Evolutionary conservation across 352 stramenopile genomes (phyloP).

Genomic region (Phytophthora podocarpi): DNA sequence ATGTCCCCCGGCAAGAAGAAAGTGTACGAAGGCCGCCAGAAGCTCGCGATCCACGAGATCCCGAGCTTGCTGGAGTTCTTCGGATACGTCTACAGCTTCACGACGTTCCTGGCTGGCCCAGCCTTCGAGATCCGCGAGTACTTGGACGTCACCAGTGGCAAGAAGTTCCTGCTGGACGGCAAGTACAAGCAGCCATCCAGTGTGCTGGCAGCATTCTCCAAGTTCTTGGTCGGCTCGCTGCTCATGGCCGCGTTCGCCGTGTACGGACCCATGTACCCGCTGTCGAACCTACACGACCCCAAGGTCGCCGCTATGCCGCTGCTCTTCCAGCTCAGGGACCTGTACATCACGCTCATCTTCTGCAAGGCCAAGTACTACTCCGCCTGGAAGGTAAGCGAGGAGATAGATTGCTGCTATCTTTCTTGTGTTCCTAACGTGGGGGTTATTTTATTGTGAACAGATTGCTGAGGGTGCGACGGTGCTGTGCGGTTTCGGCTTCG

Average conservation of each 20-base stretch:
- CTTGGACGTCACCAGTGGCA: slow-evolving; percentile 67
- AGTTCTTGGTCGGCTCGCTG: slow-evolving; percentile 69
- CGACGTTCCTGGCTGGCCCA: slow-evolving; percentile 94
- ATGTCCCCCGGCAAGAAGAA: slow-evolving; percentile 28
- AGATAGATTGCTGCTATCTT: too few relatives aligned
- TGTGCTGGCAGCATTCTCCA: slow-evolving; percentile 76
- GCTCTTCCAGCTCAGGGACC: slow-evolving; percentile 69
- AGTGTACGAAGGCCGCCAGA: slow-evolving; percentile 47
- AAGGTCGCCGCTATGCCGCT: slow-evolving; percentile 56
- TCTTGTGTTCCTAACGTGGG: not conserved
- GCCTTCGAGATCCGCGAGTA: slow-evolving; percentile 96
- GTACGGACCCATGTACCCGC: slow-evolving; percentile 56
- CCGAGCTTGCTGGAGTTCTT: slow-evolving; percentile 95
- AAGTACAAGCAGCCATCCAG: slow-evolving; percentile 58
- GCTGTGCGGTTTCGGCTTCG: slow-evolving; percentile 91
- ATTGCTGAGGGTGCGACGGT: slow-evolving; percentile 81
- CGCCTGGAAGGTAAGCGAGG: slow-evolving; percentile 90
- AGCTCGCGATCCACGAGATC: slow-evolving; percentile 78
- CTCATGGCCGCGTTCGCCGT: slow-evolving; percentile 66
- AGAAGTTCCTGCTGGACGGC: slow-evolving; percentile 61
- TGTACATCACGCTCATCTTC: slow-evolving; percentile 92
- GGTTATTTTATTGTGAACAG: slow-evolving; percentile 20
- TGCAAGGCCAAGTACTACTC: slow-evolving; percentile 96
- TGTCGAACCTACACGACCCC: slow-evolving; percentile 54
- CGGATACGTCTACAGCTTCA: slow-evolving; percentile 97